Evolutionary conservation across 768 basidiomycete species (phyloP).

Genomic region (Lentinula lateritia): DNA sequence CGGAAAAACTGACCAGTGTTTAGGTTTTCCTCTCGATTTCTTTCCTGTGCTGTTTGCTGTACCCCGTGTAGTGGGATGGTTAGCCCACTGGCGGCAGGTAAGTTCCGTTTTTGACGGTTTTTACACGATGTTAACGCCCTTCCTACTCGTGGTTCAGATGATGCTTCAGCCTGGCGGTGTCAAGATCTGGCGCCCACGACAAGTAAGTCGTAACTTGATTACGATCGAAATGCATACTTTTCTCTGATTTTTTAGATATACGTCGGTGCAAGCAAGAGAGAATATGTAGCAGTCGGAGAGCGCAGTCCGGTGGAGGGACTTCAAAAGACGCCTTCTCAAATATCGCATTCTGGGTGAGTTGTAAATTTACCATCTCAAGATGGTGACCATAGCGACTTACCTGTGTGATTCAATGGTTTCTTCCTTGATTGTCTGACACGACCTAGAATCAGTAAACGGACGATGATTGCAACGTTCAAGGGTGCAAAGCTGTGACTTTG

Average conservation of each 20-base stretch:
- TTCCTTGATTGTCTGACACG: slow-evolving; percentile 1
- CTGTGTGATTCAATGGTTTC: not conserved
- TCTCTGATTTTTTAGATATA: slow-evolving; percentile 51
- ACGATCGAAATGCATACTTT: not conserved
- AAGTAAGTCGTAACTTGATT: slow-evolving; percentile 36
- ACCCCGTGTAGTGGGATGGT: slow-evolving; percentile 89
- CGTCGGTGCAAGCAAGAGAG: slow-evolving; percentile 67
- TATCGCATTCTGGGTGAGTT: slow-evolving; percentile 73
- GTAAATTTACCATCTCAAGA: slow-evolving; percentile 8
- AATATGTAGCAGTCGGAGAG: slow-evolving; percentile 63
- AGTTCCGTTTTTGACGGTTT: slow-evolving; percentile 7
- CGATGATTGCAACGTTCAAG: slow-evolving; percentile 56
- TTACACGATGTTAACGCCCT: slow-evolving; percentile 3
- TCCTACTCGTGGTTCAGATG: slow-evolving; percentile 45
- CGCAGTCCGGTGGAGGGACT: slow-evolving; percentile 50
- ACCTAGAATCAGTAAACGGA: slow-evolving; percentile 60
- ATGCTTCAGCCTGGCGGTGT: slow-evolving; percentile 87
- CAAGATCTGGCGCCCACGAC: slow-evolving; percentile 89
- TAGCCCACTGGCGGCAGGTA: slow-evolving; percentile 89
- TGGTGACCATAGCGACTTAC: slow-evolving; percentile 33
- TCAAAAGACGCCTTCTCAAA: slow-evolving; percentile 54
- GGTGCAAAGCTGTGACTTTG: slow-evolving; percentile 38
- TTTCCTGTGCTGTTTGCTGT: slow-evolving; percentile 93
- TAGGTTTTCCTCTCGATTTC: slow-evolving; percentile 90
- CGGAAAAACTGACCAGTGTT: slow-evolving; percentile 4